Conservation (phyloP, 306 rosid species). For the Medicago arabica region DNA sequence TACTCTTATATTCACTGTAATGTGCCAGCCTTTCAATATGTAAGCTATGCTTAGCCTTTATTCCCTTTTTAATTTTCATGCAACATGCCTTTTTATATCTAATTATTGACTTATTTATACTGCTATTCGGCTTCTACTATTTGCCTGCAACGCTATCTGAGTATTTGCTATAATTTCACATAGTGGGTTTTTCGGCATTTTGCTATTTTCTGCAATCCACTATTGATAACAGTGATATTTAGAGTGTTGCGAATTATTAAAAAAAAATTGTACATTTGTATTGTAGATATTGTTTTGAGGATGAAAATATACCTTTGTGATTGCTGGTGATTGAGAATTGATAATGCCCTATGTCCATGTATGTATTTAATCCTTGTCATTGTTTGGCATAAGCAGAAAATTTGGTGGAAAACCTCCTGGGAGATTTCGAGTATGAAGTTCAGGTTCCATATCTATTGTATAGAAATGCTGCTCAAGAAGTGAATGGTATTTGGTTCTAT, state of each 20-base stretch:
- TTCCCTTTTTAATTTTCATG: background rate
- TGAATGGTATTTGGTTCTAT: conserved; percentile 73
- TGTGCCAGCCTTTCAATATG: background rate
- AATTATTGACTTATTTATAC: background rate
- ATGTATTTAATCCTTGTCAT: conserved; percentile 16
- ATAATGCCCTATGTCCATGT: conserved; percentile 24
- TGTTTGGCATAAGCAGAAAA: conserved; percentile 56
- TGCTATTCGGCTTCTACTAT: background rate
- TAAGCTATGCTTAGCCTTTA: background rate
- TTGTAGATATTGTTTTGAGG: conserved; percentile 18
- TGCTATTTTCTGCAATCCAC: background rate
- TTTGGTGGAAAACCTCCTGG: conserved; percentile 72
- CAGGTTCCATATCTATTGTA: conserved; percentile 68
- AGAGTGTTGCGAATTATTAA: conserved; percentile 32
- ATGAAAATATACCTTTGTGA: conserved; percentile 20
- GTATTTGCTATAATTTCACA: background rate
- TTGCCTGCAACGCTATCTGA: background rate
- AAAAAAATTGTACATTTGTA: conserved; percentile 4
- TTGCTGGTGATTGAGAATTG: conserved; percentile 37
- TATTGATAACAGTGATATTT: background rate
- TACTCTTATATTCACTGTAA: background rate
- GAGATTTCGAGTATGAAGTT: conserved; percentile 68
- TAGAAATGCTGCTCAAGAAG: conserved; percentile 74
- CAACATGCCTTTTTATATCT: background rate
- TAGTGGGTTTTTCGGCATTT: background rate